phyloP scores from a whole-genome alignment of 2,329 filamentous ascomycete genomes.

The Alternaria arborescens region DNA sequence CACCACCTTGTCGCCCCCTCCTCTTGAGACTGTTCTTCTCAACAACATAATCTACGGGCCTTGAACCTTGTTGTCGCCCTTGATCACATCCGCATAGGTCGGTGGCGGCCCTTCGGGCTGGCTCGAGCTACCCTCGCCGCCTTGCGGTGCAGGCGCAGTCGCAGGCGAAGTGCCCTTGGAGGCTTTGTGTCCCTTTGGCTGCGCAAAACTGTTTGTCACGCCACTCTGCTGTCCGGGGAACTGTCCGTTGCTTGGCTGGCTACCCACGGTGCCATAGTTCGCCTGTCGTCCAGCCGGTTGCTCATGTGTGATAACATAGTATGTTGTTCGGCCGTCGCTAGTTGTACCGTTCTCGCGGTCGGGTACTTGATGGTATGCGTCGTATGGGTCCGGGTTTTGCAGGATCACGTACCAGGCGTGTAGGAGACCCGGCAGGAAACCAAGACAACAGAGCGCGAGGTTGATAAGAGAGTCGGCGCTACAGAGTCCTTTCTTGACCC shows the following conservation, averaged over 20 bases:
- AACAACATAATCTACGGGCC: slow-evolving; percentile 26
- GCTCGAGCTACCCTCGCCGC: slow-evolving; percentile 39
- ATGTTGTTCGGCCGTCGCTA: slow-evolving; percentile 29
- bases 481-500: slow-evolving; percentile 96
- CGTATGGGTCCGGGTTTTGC: slow-evolving; percentile 77
- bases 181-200: slow-evolving; percentile 32
- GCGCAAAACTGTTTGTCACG: slow-evolving; percentile 41
- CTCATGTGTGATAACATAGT: slow-evolving; percentile 39
- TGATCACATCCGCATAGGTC: slow-evolving; percentile 88
- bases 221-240: slow-evolving; percentile 55
- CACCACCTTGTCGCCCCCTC: neutral
- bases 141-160: slow-evolving; percentile 22
- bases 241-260: slow-evolving; percentile 50
- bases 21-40: neutral
- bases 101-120: slow-evolving; percentile 68
- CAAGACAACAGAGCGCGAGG: slow-evolving; percentile 77
- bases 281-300: slow-evolving; percentile 51
- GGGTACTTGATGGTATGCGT: slow-evolving; percentile 67
- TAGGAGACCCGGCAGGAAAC: slow-evolving; percentile 79
- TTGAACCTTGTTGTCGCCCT: slow-evolving; percentile 91
- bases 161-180: slow-evolving; percentile 22
- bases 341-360: slow-evolving; percentile 61
- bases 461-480: slow-evolving; percentile 94
- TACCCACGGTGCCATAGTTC: slow-evolving; percentile 55
- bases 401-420: slow-evolving; percentile 99